Base-by-base conservation (phyloP, 495 filamentous ascomycete species). In the Daldinia childiae region DNA sequence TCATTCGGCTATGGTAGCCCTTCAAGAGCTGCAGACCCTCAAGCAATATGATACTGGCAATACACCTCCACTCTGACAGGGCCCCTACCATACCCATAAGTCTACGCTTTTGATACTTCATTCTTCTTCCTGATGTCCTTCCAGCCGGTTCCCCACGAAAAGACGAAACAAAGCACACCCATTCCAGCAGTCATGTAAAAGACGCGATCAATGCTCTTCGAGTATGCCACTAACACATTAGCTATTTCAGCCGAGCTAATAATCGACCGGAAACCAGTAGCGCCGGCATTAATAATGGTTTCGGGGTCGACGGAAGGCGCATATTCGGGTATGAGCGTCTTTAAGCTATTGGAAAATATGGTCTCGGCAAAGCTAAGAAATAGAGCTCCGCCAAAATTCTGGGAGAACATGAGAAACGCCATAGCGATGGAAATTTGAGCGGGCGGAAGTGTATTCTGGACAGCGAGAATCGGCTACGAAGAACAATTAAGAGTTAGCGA, bases 121-220 rank as follows among this genome's bases (percentile, higher is more conserved):
- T 82, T 79, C 60, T 79, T 79, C 72, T 81, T 82, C 63, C 79
- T 74, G 50, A 83, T 73, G 76, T 81, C 82, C 61, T 79, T 80
- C 82, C 82, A 86, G n/a, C 83, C 83, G 77, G 82, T 82, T 3
- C 81, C 82, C 66, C 76, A 82, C 15, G 76, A 59, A 36, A 68
- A 74, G 17, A 72, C 15, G 32, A 76, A 74, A 39, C 55, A 66
- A 9, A 58, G 48, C 1, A 60, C 77, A 21, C 70, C 75, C 12
- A 74, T 45, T 2, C 66, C 78, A 7, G 71, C 68, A 39, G 64
- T 64, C 57, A 82, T 21, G 64, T 81, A 84, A 58, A 79, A 80
- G 6, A 76, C 73, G 27, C 66, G 69, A 36, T 77, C 68, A n/a
- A 82, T 30, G 57, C 76, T 80, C 30, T 78, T 77, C 2, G 75